Evolutionary conservation across 169 alveolate species (phyloP).

Genomic region (Plasmodium vivax): DNA sequence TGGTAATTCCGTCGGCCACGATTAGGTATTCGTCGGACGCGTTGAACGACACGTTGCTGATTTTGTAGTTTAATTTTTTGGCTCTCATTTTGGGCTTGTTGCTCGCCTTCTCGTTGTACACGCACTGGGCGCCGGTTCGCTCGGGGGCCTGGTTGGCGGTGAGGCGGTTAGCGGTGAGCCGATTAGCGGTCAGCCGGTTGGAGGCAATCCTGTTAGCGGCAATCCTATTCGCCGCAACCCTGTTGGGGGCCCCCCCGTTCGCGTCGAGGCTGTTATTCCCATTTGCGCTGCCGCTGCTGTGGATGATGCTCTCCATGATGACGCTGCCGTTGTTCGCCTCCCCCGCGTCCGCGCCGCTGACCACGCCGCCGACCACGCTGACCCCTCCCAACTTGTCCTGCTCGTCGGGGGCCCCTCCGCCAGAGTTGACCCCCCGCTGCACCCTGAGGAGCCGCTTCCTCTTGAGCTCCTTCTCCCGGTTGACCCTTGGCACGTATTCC

Average conservation of each 20-base stretch:
- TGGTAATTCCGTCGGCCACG: constrained; percentile 74
- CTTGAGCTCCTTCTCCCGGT: background rate
- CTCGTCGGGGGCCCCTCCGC: background rate
- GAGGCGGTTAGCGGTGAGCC: background rate
- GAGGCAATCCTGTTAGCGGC: background rate
- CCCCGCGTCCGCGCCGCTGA: background rate
- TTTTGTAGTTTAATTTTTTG: constrained; percentile 57
- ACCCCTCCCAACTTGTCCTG: background rate
- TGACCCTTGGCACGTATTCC: constrained; percentile 2
- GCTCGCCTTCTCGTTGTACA: constrained; percentile 38
- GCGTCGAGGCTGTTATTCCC: background rate
- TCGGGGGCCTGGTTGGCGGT: background rate
- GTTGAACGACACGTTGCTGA: constrained; percentile 50
- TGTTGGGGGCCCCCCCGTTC: background rate
- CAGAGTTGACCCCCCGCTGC: background rate
- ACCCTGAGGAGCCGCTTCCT: background rate
- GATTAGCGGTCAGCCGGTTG: background rate
- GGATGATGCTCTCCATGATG: background rate
- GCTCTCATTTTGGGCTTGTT: constrained; percentile 51
- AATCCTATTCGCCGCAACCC: background rate
- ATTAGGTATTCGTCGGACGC: constrained; percentile 47
- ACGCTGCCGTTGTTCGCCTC: background rate
- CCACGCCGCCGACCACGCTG: background rate
- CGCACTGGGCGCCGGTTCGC: background rate
- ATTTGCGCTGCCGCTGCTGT: background rate